These are phyloP conservation scores for Venturia pyrina DNA, from an alignment of 2,329 filamentous ascomycete species.

Conservation along the genomic window DNA sequence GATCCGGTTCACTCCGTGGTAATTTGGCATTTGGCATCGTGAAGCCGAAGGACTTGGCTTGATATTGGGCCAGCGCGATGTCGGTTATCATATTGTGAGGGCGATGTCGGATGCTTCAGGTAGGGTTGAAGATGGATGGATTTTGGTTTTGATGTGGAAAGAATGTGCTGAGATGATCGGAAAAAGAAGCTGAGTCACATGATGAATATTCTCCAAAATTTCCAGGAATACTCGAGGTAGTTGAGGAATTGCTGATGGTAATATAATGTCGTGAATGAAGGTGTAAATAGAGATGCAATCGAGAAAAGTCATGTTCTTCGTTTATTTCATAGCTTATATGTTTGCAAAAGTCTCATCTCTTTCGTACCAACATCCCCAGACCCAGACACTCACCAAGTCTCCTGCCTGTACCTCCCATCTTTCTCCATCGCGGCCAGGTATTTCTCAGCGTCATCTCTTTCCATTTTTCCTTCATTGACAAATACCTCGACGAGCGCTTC, in stretches of 20 bases:
- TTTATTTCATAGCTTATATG: not conserved
- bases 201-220: not conserved
- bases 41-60: not conserved
- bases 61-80: not conserved
- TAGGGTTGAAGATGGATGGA: not conserved
- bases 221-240: too few species aligned
- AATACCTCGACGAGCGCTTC: constrained; percentile 56
- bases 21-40: not conserved
- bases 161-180: not conserved
- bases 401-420: constrained; percentile 53
- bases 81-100: not conserved
- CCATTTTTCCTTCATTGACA: constrained; percentile 28
- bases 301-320: too few species aligned
- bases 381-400: constrained; percentile 48
- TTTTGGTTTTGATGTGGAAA: not conserved
- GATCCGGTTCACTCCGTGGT: not conserved
- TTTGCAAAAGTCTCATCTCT: not conserved
- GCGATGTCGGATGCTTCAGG: not conserved
- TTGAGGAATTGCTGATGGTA: not conserved
- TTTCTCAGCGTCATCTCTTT: constrained; percentile 42
- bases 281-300: too few species aligned
- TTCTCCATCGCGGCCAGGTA: constrained; percentile 51
- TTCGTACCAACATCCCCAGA: not conserved
- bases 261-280: not conserved
- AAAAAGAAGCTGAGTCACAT: not conserved